Conservation (phyloP, 1,139 yeast species). For the Pichia sp. region DNA sequence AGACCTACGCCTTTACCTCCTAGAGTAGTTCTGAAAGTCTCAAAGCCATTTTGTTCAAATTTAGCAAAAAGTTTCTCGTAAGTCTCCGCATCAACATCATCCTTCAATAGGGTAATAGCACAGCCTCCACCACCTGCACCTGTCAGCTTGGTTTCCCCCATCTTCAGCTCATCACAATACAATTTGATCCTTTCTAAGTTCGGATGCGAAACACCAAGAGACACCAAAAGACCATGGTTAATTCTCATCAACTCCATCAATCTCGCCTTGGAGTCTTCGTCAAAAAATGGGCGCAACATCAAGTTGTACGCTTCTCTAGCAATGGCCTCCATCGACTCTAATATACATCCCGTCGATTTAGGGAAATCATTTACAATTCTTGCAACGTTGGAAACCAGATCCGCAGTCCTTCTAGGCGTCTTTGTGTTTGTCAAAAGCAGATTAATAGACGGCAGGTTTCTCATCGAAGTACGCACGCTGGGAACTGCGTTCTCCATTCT, state of each 20-base stretch:
- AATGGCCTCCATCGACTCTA: conserved; percentile 67
- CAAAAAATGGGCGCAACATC: conserved; percentile 51
- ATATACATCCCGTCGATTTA: conserved; percentile 49
- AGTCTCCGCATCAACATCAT: conserved; percentile 38
- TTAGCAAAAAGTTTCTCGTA: conserved; percentile 31
- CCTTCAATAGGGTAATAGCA: conserved; percentile 77
- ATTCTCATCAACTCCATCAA: conserved; percentile 68
- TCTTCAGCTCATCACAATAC: conserved; percentile 51
- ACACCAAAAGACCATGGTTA: conserved; percentile 82
- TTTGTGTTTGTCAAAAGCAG: conserved; percentile 78
- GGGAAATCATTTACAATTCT: conserved; percentile 51
- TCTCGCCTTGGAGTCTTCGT: conserved; percentile 39
- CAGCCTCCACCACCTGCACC: conserved; percentile 99
- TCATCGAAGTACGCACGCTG: conserved; percentile 58
- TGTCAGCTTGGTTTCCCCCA: conserved; percentile 90
- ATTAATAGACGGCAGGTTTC: conserved; percentile 71
- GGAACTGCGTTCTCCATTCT: conserved; percentile 55
- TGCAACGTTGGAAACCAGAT: conserved; percentile 74
- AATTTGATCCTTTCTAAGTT: conserved; percentile 68
- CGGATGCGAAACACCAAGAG: conserved; percentile 93
- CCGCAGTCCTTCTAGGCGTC: conserved; percentile 83
- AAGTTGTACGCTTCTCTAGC: conserved; percentile 65
- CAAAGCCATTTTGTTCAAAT: conserved; percentile 51
- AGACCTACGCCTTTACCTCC: conserved; percentile 89
- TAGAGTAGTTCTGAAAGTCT: conserved; percentile 73